Evolutionary conservation across 192 early-diverging fungal species (phyloP).

Genomic region (Tieghemiomyces parasiticus): DNA sequence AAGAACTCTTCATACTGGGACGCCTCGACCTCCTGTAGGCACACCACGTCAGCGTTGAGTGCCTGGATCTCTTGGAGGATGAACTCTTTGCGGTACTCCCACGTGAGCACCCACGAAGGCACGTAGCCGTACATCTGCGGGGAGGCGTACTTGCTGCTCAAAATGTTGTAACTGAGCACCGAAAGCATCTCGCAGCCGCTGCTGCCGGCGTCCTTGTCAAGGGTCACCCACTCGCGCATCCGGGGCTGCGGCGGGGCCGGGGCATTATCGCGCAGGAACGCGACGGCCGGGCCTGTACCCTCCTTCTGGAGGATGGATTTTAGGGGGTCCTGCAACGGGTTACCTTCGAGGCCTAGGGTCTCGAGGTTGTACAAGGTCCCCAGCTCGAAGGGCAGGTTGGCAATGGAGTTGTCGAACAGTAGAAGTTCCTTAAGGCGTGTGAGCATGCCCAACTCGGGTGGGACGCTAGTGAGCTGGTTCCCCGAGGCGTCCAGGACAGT

Average conservation of each 20-base stretch:
- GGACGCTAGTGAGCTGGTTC: slow-evolving; percentile 67
- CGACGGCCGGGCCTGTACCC: slow-evolving; percentile 65
- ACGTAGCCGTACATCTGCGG: slow-evolving; percentile 81
- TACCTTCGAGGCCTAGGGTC: slow-evolving; percentile 85
- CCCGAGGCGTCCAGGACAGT: slow-evolving; percentile 75
- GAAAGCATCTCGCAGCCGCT: slow-evolving; percentile 63
- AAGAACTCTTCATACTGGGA: slow-evolving; percentile 83
- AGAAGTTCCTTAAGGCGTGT: slow-evolving; percentile 65
- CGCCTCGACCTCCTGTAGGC: slow-evolving; percentile 87
- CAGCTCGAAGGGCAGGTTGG: slow-evolving; percentile 72
- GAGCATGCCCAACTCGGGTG: slow-evolving; percentile 80
- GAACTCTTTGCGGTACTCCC: slow-evolving; percentile 87
- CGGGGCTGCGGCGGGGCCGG: slow-evolving; percentile 61
- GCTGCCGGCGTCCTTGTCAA: slow-evolving; percentile 58
- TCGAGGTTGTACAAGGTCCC: slow-evolving; percentile 84
- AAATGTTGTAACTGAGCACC: slow-evolving; percentile 84
- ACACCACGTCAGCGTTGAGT: slow-evolving; percentile 83
- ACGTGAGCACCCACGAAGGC: slow-evolving; percentile 83
- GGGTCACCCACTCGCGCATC: slow-evolving; percentile 77
- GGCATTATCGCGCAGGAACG: slow-evolving; percentile 76
- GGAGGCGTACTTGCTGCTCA: slow-evolving; percentile 81
- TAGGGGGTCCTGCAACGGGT: slow-evolving; percentile 74
- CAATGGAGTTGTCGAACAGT: slow-evolving; percentile 82
- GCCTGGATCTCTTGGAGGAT: slow-evolving; percentile 72
- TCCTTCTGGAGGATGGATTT: slow-evolving; percentile 72